Evolutionary conservation across 2,329 filamentous ascomycete genomes (phyloP), one percentile per base, ranked within the genome.

Genomic region (Zymoseptoria tritici): DNA sequence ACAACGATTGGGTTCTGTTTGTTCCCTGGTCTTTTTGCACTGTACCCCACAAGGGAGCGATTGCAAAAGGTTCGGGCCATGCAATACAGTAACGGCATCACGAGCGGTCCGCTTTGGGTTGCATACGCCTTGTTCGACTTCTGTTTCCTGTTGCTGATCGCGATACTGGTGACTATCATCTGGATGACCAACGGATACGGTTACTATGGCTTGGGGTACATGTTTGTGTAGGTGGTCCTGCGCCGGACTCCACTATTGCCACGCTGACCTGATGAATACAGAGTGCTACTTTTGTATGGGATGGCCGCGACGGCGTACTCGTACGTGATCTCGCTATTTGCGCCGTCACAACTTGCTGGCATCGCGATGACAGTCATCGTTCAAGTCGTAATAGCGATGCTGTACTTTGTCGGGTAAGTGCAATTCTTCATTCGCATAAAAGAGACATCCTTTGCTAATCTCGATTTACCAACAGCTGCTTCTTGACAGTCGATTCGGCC

Each of bases 11-110:
- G 22, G 5, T 24, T 24, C 22, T 24, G 22, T 24, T 24, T 24
- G 22, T 24, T 24, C 22, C 22, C 22, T 4, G 22, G 22, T 24
- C 90, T 96, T 76, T 94, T 96, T 67, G 83, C 88, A 0, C 78
- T 96, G 2, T 96, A 96, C 67, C 90, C 90, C 0, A 95, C 90
- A 11, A 79, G 88, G 31, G 91, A 96, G 73, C 82, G 90, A 31
- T 78, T 90, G 11, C 79, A 85, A 54, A 87, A 90, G 64, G 89
- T 96, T 24, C 84, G 91, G 54, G 87, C 88, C 11, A 78, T 96
- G 50, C 87, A 96, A 72, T 96, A 94, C 73, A 93, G 89, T 57
- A 96, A 96, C 69, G 91, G 91, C 49, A 90, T 96, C 20, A 81
- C 88, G 5, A 85, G 88, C 0, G 78, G 89, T 8, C 89, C 91